Conservation (phyloP, 108 stramenopile genomes). For the Nannochloropsis salina region DNA sequence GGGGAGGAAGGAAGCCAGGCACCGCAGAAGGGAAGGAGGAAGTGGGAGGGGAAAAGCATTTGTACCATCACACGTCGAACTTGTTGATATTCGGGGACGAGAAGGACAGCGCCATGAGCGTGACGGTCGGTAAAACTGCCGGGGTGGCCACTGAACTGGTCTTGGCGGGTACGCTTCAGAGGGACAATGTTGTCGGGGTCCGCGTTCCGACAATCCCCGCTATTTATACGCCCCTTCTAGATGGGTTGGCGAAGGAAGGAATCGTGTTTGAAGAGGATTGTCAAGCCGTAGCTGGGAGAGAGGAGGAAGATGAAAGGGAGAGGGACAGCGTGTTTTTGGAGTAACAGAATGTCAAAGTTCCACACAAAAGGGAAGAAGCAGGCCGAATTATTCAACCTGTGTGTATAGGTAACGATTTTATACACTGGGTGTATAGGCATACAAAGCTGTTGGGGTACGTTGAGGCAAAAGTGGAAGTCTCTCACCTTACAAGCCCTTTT, state of each 20-base stretch:
- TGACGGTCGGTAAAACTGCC: constrained; percentile 45
- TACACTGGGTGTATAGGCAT: too few relatives aligned
- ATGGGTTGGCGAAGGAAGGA: constrained; percentile 4
- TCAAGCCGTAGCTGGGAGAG: not conserved
- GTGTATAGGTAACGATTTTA: too few relatives aligned
- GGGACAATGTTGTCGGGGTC: not conserved
- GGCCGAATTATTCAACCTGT: too few relatives aligned
- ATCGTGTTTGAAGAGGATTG: not conserved
- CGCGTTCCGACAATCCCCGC: not conserved
- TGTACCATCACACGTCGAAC: constrained; percentile 18
- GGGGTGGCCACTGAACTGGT: constrained; percentile 48
- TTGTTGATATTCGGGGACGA: constrained; percentile 35
- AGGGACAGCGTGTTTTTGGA: not conserved
- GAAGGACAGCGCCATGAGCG: constrained; percentile 45
- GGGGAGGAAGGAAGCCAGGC: not conserved
- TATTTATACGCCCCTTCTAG: not conserved
- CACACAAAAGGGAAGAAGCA: too few relatives aligned
- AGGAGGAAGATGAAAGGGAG: constrained; percentile 4
- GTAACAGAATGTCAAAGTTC: not conserved
- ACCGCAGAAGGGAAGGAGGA: not conserved
- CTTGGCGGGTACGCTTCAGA: constrained; percentile 22
- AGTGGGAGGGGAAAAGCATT: not conserved
- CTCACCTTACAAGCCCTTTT: too few relatives aligned
- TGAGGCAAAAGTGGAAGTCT: too few relatives aligned
- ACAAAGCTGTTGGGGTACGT: too few relatives aligned